Evolutionary conservation across 257 asterid genomes (phyloP).

Genomic region (Marsdenia floribunda): DNA sequence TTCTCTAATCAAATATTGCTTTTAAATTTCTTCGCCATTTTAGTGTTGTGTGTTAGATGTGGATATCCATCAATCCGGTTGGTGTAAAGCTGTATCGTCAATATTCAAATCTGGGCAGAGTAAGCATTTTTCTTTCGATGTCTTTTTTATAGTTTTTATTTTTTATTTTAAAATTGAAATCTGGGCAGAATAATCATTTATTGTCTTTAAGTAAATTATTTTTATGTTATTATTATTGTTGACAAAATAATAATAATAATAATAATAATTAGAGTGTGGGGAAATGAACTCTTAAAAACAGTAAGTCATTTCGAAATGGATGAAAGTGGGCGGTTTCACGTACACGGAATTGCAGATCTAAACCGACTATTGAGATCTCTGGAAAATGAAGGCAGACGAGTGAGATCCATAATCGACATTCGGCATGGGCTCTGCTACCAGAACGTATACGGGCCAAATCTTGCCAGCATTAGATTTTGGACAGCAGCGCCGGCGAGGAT

Average conservation of each 20-base stretch:
- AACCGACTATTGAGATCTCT: constrained; percentile 13
- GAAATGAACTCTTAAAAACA: constrained; percentile 4
- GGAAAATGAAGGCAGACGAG: constrained; percentile 3
- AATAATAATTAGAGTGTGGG: not conserved
- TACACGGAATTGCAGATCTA: constrained; percentile 24
- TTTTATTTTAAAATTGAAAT: no score
- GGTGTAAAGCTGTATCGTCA: constrained; percentile 20
- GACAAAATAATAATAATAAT: no score
- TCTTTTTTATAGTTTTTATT: no score
- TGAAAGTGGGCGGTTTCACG: constrained; percentile 18
- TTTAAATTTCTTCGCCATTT: not conserved
- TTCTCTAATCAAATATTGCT: not conserved
- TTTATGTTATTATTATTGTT: no score
- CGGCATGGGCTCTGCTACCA: constrained; percentile 33
- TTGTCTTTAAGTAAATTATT: no score
- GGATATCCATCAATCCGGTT: constrained; percentile 19
- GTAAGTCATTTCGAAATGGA: constrained; percentile 21
- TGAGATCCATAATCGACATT: not conserved
- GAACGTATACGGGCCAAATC: constrained; percentile 15
- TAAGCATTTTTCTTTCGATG: no score
- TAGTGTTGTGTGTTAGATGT: constrained; percentile 30
- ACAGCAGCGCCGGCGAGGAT: not conserved
- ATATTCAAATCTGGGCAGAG: constrained; percentile 9
- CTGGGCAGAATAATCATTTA: no score
- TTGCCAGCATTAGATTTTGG: no score